A percentile compares a stretch with the other conserved stretches of the same genome.
Evolutionary conservation across 1,139 yeast species (phyloP).

Genomic region (Kurtzmaniella quercitrusa): DNA sequence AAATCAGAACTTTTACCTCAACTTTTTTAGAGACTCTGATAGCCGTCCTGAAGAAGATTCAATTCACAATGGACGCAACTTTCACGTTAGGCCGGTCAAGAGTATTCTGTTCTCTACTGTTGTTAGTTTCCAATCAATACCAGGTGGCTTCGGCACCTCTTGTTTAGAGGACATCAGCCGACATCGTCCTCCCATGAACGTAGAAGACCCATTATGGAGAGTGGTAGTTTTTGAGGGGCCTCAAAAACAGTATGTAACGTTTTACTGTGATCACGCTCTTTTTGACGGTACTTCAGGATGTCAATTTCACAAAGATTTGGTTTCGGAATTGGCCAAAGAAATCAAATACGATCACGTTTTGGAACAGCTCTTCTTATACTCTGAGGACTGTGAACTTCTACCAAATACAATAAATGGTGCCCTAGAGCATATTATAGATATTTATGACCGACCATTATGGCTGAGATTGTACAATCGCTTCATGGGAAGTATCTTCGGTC

Average conservation of each 20-base stretch:
- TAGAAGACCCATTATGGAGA: conserved; percentile 10
- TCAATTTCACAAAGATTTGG: conserved; percentile 12
- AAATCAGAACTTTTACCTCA: conserved; percentile 7
- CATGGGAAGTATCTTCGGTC: neutral
- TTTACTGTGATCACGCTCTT: conserved; percentile 11
- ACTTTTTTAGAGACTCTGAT: conserved; percentile 6
- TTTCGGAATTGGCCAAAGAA: conserved; percentile 7
- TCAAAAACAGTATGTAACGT: conserved; percentile 8
- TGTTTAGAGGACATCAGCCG: conserved; percentile 3
- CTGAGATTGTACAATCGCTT: neutral
- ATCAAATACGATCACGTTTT: neutral
- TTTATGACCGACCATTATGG: conserved; percentile 3
- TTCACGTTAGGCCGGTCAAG: conserved; percentile 9
- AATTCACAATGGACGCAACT: conserved; percentile 9
- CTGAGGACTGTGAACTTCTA: conserved; percentile 1
- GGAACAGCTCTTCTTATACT: conserved; percentile 3
- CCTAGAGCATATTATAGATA: conserved; percentile 2
- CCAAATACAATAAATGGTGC: conserved; percentile 4
- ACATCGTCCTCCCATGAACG: conserved; percentile 4
- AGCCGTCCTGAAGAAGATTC: conserved; percentile 6
- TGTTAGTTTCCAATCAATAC: conserved; percentile 5
- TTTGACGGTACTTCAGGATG: conserved; percentile 13
- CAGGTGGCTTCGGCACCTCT: conserved; percentile 2
- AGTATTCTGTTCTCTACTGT: conserved; percentile 8
- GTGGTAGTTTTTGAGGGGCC: conserved; percentile 7